Conservation (phyloP, 352 stramenopile species). For the Phytophthora quininea region DNA sequence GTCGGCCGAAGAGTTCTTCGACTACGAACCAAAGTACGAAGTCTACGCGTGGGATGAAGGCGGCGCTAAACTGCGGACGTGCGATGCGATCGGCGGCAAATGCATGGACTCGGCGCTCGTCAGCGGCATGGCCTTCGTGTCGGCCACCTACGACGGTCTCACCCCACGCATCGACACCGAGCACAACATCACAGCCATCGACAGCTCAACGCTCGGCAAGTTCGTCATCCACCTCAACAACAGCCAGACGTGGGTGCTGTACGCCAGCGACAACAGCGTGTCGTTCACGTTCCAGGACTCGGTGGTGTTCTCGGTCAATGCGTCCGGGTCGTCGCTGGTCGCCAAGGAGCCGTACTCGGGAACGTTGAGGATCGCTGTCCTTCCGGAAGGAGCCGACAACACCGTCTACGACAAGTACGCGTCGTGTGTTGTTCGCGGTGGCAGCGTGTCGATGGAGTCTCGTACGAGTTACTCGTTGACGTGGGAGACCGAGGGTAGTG, state of each 20-base stretch:
- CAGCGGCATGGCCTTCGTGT: conserved; percentile 80
- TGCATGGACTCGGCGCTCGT: conserved; percentile 65
- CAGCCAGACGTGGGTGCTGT: conserved; percentile 81
- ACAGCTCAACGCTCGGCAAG: conserved; percentile 48
- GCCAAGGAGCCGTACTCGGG: conserved; percentile 48
- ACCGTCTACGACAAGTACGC: conserved; percentile 65
- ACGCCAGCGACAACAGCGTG: conserved; percentile 45
- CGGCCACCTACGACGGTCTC: conserved; percentile 59
- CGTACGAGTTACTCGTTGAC: conserved; percentile 67
- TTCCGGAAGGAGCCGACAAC: conserved; percentile 39
- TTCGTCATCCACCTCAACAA: conserved; percentile 69
- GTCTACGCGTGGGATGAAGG: conserved; percentile 71
- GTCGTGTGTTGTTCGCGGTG: conserved; percentile 62
- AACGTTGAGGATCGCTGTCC: conserved; percentile 62
- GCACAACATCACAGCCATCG: conserved; percentile 53
- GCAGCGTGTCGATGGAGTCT: conserved; percentile 55
- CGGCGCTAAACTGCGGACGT: conserved; percentile 65
- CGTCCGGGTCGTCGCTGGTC: conserved; percentile 42
- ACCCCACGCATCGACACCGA: conserved; percentile 58
- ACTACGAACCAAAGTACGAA: conserved; percentile 56
- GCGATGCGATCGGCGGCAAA: conserved; percentile 27
- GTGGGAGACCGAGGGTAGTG: conserved; percentile 55
- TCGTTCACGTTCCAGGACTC: conserved; percentile 48
- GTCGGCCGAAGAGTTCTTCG: conserved; percentile 59
- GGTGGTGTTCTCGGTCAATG: conserved; percentile 44